These are phyloP conservation scores for Kandelia obovata DNA, from an alignment of 345 rosid species.

Conservation along the genomic window DNA sequence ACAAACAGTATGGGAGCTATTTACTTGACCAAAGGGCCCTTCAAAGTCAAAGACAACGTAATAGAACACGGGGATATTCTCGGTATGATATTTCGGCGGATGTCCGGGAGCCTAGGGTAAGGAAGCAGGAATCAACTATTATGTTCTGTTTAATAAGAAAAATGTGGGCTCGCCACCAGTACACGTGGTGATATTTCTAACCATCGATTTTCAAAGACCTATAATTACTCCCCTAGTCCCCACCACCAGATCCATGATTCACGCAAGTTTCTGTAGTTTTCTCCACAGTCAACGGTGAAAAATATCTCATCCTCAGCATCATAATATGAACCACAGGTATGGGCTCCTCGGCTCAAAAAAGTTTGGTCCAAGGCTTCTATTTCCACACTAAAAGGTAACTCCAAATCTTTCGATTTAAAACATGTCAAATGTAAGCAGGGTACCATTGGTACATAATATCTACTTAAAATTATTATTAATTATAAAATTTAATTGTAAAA, in stretches of 20 bases:
- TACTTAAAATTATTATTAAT: too few relatives aligned
- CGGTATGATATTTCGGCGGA: constrained; percentile 18
- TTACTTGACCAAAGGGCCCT: too few relatives aligned
- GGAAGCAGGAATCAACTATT: constrained; percentile 16
- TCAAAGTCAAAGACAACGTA: neutral
- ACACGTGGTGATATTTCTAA: constrained; percentile 41
- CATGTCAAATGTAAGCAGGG: too few relatives aligned
- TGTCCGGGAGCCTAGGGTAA: constrained; percentile 27
- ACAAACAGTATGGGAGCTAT: too few relatives aligned
- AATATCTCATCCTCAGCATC: neutral
- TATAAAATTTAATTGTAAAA: too few relatives aligned
- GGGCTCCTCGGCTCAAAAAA: too few relatives aligned
- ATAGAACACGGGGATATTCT: constrained; percentile 12
- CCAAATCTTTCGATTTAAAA: too few relatives aligned
- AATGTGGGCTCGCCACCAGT: neutral
- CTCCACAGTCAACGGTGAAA: constrained; percentile 25
- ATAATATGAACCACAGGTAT: too few relatives aligned
- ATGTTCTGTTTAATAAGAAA: neutral
- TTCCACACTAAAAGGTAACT: too few relatives aligned
- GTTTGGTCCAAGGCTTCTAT: too few relatives aligned
- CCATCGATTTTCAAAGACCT: constrained; percentile 12
- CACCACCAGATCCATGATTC: constrained; percentile 31
- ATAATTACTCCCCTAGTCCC: constrained; percentile 3
- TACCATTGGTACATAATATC: too few relatives aligned
- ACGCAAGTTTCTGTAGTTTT: constrained; percentile 17